Evolutionary conservation across 257 asterid species (phyloP).

Genomic region (Oldenlandia corymbosa): DNA sequence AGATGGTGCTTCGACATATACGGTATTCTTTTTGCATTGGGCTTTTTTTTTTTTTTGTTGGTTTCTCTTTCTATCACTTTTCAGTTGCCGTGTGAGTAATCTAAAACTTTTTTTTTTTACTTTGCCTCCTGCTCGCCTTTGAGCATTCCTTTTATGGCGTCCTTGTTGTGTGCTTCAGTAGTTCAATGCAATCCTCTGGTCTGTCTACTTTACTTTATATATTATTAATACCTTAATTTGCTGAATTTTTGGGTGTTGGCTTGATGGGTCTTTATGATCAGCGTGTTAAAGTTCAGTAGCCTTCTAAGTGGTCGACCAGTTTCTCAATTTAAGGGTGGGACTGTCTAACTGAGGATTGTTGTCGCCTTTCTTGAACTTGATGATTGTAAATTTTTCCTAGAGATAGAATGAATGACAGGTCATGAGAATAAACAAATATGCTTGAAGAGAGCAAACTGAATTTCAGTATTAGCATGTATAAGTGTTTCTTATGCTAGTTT

Average conservation of each 20-base stretch:
- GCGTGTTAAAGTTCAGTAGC: neutral
- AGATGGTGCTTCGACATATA: constrained; percentile 85
- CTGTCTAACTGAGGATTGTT: neutral
- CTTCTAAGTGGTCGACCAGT: neutral
- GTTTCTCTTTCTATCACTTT: no score
- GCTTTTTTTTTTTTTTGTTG: neutral
- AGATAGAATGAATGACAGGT: neutral
- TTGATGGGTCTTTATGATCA: neutral
- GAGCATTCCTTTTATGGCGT: no score
- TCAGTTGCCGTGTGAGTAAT: no score
- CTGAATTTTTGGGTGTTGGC: neutral
- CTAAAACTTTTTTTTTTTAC: no score
- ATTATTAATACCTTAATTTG: neutral
- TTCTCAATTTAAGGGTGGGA: neutral
- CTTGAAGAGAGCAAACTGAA: neutral
- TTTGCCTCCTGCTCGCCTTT: no score
- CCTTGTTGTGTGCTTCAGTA: no score
- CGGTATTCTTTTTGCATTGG: constrained; percentile 34
- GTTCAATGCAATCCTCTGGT: no score
- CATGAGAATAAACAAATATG: constrained; percentile 1
- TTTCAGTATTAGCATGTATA: neutral
- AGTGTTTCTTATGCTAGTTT: neutral
- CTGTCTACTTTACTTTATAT: no score
- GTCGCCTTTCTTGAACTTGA: neutral
- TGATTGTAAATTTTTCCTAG: neutral